Base-by-base conservation (phyloP, 2,329 filamentous ascomycete genomes). In the Fusarium goolgardi region DNA sequence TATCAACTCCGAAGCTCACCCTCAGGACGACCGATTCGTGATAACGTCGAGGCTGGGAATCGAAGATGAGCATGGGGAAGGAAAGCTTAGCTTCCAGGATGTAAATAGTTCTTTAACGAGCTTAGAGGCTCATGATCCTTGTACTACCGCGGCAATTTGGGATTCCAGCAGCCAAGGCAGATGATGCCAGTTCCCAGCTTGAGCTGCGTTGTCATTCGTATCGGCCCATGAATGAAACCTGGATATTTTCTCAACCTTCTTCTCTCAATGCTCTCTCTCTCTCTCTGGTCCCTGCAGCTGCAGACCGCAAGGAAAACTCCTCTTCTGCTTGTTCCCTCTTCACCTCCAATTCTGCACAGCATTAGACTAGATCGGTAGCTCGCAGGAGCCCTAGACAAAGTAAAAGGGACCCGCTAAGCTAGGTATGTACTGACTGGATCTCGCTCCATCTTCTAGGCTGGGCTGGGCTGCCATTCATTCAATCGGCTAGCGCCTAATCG, bases 331-430 rank as follows among this genome's bases (percentile, higher is more conserved):
- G 46, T 44, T 16, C 53, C 40, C 45, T 52, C 23, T 47, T 39
- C 54, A 46, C 57, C 52, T 55, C 34, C 62, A 64, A 56, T 23
- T 31, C 23, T 27, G 77, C 80, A 83, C 32, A 49, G 46, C 46
- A 51, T 51, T 83, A 83, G 81, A 81, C 73, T 80, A 74, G 70
- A 25, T 49, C 57, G 61, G 65, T 55, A 66, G 59, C 70, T 71
- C 63, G 71, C 65, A 70, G 70, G 65, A 71, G 71, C 67, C 71
- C 65, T 68, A 67, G 65, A 55, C 61, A 61, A 64, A 64, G 63
- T 45, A 55, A 55, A 59, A 59, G 50, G 52, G 69, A 62, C 70
- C 69, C 71, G 64, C 71, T 60, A 61, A 39, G 13, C 47, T 51
- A n/a, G n/a, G n/a, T n/a, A n/a, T n/a, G n/a, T n/a, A 51, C 34